Percentiles rank a stretch among this genome's conserved stretches.
phyloP scores from a whole-genome alignment of 805 yeast species.

The Kuraishia ogatae region DNA sequence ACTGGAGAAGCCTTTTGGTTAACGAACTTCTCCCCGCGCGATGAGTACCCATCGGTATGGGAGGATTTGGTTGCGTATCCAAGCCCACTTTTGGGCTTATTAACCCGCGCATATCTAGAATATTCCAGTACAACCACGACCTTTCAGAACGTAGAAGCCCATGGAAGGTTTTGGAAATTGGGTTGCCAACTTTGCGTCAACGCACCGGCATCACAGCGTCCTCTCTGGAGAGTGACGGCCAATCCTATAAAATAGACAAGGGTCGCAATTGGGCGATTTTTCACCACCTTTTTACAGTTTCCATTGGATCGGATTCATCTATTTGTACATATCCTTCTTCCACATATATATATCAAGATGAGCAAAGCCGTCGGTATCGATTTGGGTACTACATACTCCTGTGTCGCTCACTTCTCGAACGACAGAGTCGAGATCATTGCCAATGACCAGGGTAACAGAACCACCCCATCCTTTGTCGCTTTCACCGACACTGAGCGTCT shows the following conservation, averaged over 20 bases:
- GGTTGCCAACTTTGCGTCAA: neutral
- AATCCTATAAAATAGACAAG: neutral
- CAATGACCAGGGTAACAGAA: conserved; percentile 98
- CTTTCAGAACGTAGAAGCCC: neutral
- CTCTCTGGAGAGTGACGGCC: neutral
- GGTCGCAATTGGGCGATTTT: neutral
- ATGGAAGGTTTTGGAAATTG: neutral
- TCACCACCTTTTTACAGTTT: neutral
- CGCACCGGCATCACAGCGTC: neutral
- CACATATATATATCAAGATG: conserved; percentile 20
- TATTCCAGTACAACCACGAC: neutral
- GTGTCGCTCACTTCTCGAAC: conserved; percentile 91
- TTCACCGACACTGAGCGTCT: conserved; percentile 89
- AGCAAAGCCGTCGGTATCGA: conserved; percentile 63
- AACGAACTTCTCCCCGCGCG: neutral
- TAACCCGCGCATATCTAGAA: neutral
- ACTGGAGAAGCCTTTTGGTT: neutral
- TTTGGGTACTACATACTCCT: conserved; percentile 86
- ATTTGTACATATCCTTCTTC: conserved; percentile 1
- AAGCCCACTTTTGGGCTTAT: neutral
- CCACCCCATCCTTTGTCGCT: conserved; percentile 93
- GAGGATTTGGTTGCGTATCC: neutral
- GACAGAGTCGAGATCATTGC: conserved; percentile 94
- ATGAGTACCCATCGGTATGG: neutral
- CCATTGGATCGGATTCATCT: neutral